These are phyloP conservation scores for Malus domestica DNA, from an alignment of 306 rosid genomes.

Conservation along the genomic window DNA sequence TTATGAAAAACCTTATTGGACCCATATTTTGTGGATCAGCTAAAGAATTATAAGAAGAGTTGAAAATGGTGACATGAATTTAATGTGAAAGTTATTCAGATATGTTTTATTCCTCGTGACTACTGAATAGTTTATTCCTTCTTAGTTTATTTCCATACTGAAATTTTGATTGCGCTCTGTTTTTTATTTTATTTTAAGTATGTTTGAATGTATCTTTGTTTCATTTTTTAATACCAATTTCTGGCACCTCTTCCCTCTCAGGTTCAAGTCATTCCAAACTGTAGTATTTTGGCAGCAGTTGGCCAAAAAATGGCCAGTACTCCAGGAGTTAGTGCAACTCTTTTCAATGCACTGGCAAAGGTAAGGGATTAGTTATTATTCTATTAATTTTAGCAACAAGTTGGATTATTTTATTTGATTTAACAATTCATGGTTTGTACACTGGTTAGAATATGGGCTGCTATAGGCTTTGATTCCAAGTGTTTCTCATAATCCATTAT, in stretches of 20 bases:
- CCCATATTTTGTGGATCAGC: not conserved
- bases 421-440: not conserved
- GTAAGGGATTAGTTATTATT: conserved; percentile 28
- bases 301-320: conserved; percentile 99
- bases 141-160: not conserved
- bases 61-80: not conserved
- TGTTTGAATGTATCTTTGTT: not conserved
- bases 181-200: not conserved
- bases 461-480: not conserved
- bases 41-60: not conserved
- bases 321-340: conserved; percentile 98
- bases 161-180: not conserved
- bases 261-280: conserved; percentile 84
- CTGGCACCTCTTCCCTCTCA: conserved; percentile 30
- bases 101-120: not conserved
- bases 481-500: conserved; percentile 8
- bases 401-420: not conserved
- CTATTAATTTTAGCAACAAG: not conserved
- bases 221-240: not conserved
- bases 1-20: not conserved
- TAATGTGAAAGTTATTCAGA: not conserved
- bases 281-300: conserved; percentile 97
- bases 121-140: not conserved
- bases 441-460: not conserved
- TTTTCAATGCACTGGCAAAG: conserved; percentile 96